phyloP scores from a whole-genome alignment of 2,329 filamentous ascomycete species.

The Pseudogymnoascus sp. region DNA sequence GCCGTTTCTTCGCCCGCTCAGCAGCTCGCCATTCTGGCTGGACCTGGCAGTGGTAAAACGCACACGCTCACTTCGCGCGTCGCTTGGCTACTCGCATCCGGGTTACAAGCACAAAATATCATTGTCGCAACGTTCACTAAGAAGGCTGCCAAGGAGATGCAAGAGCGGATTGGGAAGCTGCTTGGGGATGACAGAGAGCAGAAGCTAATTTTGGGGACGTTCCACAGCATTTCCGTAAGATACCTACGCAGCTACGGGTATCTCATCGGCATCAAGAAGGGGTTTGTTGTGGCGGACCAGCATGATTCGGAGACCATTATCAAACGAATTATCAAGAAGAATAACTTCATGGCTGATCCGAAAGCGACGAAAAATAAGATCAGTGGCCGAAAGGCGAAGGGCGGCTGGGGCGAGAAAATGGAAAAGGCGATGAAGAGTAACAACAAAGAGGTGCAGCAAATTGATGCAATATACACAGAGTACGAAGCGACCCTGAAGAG shows the following conservation, averaged over 20 bases:
- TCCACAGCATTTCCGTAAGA: conserved; percentile 82
- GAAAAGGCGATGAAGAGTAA: conserved; percentile 25
- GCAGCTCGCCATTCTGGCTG: conserved; percentile 54
- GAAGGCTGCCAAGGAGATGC: conserved; percentile 92
- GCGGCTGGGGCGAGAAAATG: conserved; percentile 25
- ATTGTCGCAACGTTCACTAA: conserved; percentile 96
- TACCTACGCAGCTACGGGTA: conserved; percentile 80
- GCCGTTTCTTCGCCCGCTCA: conserved; percentile 55
- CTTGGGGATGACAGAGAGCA: conserved; percentile 69
- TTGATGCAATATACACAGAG: conserved; percentile 59
- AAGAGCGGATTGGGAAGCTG: conserved; percentile 70
- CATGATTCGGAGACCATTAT: conserved; percentile 72
- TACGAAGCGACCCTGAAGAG: conserved; percentile 69
- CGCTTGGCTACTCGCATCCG: conserved; percentile 70
- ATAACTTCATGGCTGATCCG: conserved; percentile 59
- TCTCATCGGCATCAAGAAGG: conserved; percentile 69
- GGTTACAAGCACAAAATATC: conserved; percentile 73
- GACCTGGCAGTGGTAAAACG: conserved; percentile 75
- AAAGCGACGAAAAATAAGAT: conserved; percentile 67
- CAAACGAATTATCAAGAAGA: conserved; percentile 71
- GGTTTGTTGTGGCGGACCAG: conserved; percentile 86
- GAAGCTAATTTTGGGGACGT: conserved; percentile 80
- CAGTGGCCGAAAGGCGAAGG: conserved; percentile 54
- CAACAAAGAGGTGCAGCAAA: conserved; percentile 50
- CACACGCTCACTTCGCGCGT: conserved; percentile 91